These are phyloP conservation scores for Termitomyces sp. DNA, from an alignment of 768 basidiomycete genomes.

Conservation along the genomic window DNA sequence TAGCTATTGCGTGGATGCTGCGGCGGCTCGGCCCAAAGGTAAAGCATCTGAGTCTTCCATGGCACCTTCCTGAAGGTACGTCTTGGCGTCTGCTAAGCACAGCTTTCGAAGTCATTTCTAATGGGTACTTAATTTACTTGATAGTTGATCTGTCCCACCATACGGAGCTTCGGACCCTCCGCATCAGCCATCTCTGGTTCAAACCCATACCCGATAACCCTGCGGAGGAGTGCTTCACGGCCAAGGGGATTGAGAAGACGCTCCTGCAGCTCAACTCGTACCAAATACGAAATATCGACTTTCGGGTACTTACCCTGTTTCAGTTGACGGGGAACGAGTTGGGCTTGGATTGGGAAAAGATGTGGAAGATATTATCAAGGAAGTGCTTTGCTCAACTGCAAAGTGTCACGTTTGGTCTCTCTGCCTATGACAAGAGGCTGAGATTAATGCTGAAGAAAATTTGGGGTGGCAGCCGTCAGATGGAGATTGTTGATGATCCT, in stretches of 20 bases:
- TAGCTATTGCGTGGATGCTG: slow-evolving; percentile 20
- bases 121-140: neutral
- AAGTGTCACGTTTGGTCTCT: slow-evolving; percentile 10
- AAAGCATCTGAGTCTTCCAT: slow-evolving; percentile 20
- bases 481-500: slow-evolving; percentile 1
- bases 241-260: slow-evolving; percentile 14
- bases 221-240: slow-evolving; percentile 14
- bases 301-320: slow-evolving; percentile 10
- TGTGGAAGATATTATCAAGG: slow-evolving; percentile 12
- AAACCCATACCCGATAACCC: slow-evolving; percentile 9
- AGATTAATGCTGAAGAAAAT: slow-evolving; percentile 12
- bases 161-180: slow-evolving; percentile 16
- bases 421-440: slow-evolving; percentile 11
- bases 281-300: slow-evolving; percentile 13
- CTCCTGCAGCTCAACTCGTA: slow-evolving; percentile 12
- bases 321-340: slow-evolving; percentile 10
- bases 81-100: neutral
- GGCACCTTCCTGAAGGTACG: slow-evolving; percentile 23
- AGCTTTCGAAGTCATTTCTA: neutral
- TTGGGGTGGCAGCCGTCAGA: slow-evolving; percentile 7
- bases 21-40: slow-evolving; percentile 19
- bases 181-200: slow-evolving; percentile 22
- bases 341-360: slow-evolving; percentile 15
- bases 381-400: slow-evolving; percentile 10
- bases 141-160: slow-evolving; percentile 17